Percentiles rank a stretch among this genome's conserved stretches.
phyloP scores from a whole-genome alignment of 495 filamentous ascomycete species.

The Hapsidospora chrysogenum region DNA sequence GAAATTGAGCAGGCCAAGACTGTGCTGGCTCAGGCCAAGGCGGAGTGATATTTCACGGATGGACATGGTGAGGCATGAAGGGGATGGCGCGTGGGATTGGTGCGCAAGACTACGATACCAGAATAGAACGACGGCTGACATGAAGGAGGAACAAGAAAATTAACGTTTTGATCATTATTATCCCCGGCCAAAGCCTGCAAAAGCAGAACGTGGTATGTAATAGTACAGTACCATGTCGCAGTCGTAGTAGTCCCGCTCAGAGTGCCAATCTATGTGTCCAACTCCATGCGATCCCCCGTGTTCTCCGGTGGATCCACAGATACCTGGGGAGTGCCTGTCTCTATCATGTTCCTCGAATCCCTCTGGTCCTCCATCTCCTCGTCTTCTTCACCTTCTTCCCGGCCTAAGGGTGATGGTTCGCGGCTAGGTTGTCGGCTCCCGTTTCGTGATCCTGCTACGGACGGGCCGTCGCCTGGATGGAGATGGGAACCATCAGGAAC shows the following conservation, averaged over 20 bases:
- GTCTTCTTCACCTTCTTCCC: constrained; percentile 35
- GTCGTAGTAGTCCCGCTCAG: no score
- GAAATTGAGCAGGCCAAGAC: constrained; percentile 46
- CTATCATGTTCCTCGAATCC: constrained; percentile 24
- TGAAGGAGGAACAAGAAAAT: neutral
- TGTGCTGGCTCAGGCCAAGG: constrained; percentile 22
- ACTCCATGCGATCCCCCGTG: constrained; percentile 49
- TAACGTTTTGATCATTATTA: neutral
- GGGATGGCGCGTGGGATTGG: neutral
- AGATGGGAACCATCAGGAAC: constrained; percentile 39
- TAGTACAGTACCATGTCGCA: no score
- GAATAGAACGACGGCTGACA: neutral
- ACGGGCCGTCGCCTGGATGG: neutral
- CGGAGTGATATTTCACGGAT: constrained; percentile 6
- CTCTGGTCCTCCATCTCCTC: constrained; percentile 29
- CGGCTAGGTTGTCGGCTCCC: constrained; percentile 22
- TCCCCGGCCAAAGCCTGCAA: neutral
- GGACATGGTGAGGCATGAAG: neutral
- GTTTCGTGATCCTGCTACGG: constrained; percentile 13
- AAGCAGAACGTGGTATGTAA: no score
- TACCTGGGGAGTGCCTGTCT: constrained; percentile 27
- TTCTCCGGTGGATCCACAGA: constrained; percentile 30
- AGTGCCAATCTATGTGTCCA: constrained; percentile 3
- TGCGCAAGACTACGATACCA: neutral
- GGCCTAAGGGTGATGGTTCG: constrained; percentile 10